Base-by-base conservation (phyloP, 2,329 filamentous ascomycete species). In the Fusarium penzigii region DNA sequence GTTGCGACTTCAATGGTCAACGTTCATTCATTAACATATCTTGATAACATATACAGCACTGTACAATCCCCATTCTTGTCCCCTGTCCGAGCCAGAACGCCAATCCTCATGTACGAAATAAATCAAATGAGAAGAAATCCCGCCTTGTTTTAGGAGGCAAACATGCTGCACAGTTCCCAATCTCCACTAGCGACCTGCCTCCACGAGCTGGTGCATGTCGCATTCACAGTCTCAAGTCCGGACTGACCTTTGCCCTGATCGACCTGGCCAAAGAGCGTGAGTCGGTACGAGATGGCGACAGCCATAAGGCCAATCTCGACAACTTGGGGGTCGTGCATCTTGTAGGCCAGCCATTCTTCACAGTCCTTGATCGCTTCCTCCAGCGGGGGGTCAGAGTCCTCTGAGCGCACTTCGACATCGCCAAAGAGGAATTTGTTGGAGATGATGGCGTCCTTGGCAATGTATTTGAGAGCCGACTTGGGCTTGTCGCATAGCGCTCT, bases 401-500 rank as follows among this genome's bases (percentile, higher is more conserved):
- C 51, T 25, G 58, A 56, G 17, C 63, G 59, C 17, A 57, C 52
- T 13, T 39, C 48, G 7, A 61, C 58, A 48, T 65, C 63, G 39
- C 62, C 63, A 16, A 65, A 65, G 39, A 65, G 58, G 52, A 62
- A 65, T 42, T 56, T 59, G 63, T 65, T 65, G 6, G 63, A 65
- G 44, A 65, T 57, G 53, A 65, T 52, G 46, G 61, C 63, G 43
- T 65, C 63, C 39, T 65, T 65, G 42, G 50, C 63, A 25, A 65
- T 58, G 52, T 65, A 65, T 47, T 62, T 65, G 44, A 63, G 58
- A 42, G 63, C 63, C 17, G 47, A 53, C 52, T 65, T 65, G 48
- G 63, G 63, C 55, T 65, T 65, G 52, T 65, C 63, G 56, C 63
- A 65, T 17, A 65, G 63, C 29, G 63, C 63, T 42, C 63, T 63